Conservation (phyloP, 169 alveolate species). For the Sarcocystis neurona region DNA sequence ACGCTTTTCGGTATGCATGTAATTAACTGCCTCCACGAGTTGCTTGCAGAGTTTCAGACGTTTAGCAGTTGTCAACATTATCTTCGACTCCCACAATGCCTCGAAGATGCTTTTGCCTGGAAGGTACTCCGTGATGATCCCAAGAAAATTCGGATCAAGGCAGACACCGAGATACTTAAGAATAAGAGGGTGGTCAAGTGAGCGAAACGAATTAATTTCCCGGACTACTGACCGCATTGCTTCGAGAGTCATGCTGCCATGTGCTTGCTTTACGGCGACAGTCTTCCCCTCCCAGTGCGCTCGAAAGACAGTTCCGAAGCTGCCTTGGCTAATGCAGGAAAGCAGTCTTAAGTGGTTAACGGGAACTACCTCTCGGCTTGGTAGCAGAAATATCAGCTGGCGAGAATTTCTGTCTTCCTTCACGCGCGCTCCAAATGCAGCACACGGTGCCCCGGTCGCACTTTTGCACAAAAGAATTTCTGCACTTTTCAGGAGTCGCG, state of each 20-base stretch:
- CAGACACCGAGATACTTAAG: constrained; percentile 79
- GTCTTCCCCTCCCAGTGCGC: constrained; percentile 70
- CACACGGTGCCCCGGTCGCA: neutral
- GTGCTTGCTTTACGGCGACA: constrained; percentile 74
- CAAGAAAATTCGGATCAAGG: constrained; percentile 74
- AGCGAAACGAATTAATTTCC: constrained; percentile 77
- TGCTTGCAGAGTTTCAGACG: constrained; percentile 74
- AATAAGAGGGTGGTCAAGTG: constrained; percentile 73
- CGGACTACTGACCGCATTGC: constrained; percentile 78
- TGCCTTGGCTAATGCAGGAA: constrained; percentile 71
- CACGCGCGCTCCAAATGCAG: constrained; percentile 53
- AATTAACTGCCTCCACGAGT: constrained; percentile 74
- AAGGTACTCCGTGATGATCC: constrained; percentile 76
- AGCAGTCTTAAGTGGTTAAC: constrained; percentile 24
- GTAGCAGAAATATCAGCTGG: constrained; percentile 55
- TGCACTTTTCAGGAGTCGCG: too few relatives aligned
- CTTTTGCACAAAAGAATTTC: too few relatives aligned
- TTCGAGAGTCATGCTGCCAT: constrained; percentile 68
- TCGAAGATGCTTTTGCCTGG: constrained; percentile 78
- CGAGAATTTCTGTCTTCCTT: constrained; percentile 41
- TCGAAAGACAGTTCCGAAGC: constrained; percentile 73
- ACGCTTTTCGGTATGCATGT: constrained; percentile 71
- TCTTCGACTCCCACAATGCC: constrained; percentile 70
- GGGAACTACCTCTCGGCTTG: constrained; percentile 44
- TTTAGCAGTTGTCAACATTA: constrained; percentile 68